Conservation (phyloP, 306 rosid species). For the Glycine soja region DNA sequence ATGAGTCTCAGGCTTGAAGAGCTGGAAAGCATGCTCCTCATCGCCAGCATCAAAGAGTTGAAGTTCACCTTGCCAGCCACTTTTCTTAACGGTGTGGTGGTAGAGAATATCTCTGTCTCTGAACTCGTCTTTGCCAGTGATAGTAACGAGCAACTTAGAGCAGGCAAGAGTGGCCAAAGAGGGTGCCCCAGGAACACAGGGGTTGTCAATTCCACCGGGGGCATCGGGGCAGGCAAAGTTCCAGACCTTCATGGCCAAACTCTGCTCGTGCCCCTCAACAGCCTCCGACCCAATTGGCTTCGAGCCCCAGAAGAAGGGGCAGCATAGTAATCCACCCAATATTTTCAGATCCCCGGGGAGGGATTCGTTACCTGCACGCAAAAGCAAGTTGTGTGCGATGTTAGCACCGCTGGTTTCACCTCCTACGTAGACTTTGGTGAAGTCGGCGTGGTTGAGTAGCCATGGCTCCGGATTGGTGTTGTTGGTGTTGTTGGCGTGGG, state of each 20-base stretch:
- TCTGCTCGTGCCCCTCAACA: conserved; percentile 22
- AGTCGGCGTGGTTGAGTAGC: conserved; percentile 47
- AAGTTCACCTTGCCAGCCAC: conserved; percentile 54
- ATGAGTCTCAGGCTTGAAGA: conserved; percentile 37
- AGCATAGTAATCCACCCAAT: conserved; percentile 39
- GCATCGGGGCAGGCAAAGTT: conserved; percentile 40
- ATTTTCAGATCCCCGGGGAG: conserved; percentile 35
- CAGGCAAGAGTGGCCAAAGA: conserved; percentile 59
- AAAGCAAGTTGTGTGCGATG: conserved; percentile 41
- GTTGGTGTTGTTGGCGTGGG: conserved; percentile 20
- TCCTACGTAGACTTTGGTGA: conserved; percentile 43
- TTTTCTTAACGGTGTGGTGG: conserved; percentile 41
- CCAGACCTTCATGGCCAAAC: conserved; percentile 43
- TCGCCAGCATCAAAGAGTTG: conserved; percentile 53
- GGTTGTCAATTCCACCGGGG: conserved; percentile 51
- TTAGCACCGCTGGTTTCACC: conserved; percentile 58
- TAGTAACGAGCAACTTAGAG: conserved; percentile 43
- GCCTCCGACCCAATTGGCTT: conserved; percentile 48
- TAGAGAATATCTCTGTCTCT: conserved; percentile 50
- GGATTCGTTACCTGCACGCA: conserved; percentile 47
- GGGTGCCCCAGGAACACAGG: conserved; percentile 50
- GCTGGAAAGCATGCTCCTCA: conserved; percentile 48
- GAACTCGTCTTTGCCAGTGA: conserved; percentile 51
- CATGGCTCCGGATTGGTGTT: conserved; percentile 33
- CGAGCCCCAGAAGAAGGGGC: conserved; percentile 50